Evolutionary conservation across 2,329 filamentous ascomycete species (phyloP).

Genomic region (Cladosporium cucumerinum): DNA sequence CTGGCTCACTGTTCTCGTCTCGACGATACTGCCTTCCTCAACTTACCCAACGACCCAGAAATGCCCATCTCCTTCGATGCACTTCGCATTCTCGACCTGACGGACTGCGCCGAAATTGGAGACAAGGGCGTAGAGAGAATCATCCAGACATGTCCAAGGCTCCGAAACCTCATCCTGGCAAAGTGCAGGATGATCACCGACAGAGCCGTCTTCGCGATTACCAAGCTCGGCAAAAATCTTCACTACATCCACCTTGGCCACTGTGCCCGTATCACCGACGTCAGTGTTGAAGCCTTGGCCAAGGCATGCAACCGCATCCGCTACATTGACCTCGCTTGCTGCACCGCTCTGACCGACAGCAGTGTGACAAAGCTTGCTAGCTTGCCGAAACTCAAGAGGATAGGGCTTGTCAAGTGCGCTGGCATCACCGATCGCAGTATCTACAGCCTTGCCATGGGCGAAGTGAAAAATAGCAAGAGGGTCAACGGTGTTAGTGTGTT

Average conservation of each 20-base stretch:
- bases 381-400: slow-evolving; percentile 88
- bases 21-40: slow-evolving; percentile 82
- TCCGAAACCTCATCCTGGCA: slow-evolving; percentile 88
- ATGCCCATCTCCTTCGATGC: slow-evolving; percentile 63
- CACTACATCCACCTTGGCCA: slow-evolving; percentile 96
- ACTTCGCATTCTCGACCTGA: slow-evolving; percentile 88
- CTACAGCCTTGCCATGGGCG: slow-evolving; percentile 63
- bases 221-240: slow-evolving; percentile 86
- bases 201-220: slow-evolving; percentile 79
- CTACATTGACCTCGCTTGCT: slow-evolving; percentile 98
- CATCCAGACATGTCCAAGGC: slow-evolving; percentile 76
- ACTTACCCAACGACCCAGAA: slow-evolving; percentile 63
- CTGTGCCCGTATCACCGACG: slow-evolving; percentile 85
- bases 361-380: slow-evolving; percentile 81
- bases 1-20: slow-evolving; percentile 82
- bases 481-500: slow-evolving; percentile 61
- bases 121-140: slow-evolving; percentile 88
- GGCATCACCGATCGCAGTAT: slow-evolving; percentile 89
- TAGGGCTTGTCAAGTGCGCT: slow-evolving; percentile 90
- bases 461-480: slow-evolving; percentile 41
- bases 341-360: slow-evolving; percentile 77
- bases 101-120: slow-evolving; percentile 77
- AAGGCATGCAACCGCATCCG: slow-evolving; percentile 86
- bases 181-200: slow-evolving; percentile 95
- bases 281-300: slow-evolving; percentile 79